These are phyloP conservation scores for Sclerotinia spermophila DNA, from an alignment of 2,329 filamentous ascomycete species.

Conservation along the genomic window DNA sequence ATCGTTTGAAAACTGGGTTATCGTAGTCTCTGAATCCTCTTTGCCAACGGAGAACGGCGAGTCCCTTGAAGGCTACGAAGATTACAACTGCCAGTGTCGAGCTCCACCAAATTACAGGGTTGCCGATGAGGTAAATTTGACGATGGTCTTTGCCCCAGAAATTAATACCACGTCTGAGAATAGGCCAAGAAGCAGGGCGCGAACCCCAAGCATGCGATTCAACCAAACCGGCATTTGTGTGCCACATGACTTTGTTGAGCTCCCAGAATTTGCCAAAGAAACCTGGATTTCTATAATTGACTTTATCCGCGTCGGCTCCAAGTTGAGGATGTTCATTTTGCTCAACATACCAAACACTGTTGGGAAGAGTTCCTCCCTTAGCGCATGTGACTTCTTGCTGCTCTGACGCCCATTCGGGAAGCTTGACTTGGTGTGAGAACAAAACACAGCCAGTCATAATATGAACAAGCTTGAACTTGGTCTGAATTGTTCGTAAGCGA, in stretches of 20 bases:
- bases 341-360: conserved; percentile 97
- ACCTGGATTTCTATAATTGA: conserved; percentile 91
- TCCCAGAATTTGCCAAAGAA: conserved; percentile 99
- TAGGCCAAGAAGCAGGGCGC: conserved; percentile 86
- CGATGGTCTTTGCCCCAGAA: conserved; percentile 96
- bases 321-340: conserved; percentile 81
- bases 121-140: conserved; percentile 94
- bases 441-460: conserved; percentile 94
- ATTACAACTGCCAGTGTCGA: conserved; percentile 73
- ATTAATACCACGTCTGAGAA: conserved; percentile 92
- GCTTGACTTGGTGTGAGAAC: conserved; percentile 98
- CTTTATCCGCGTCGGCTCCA: conserved; percentile 74
- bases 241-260: conserved; percentile 98
- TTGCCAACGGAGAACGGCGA: conserved; percentile 91
- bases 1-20: conserved; percentile 82
- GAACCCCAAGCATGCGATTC: conserved; percentile 99
- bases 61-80: conserved; percentile 80
- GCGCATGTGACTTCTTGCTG: conserved; percentile 99
- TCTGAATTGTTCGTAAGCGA: conserved; percentile 86
- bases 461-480: conserved; percentile 93
- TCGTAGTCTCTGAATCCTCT: conserved; percentile 85
- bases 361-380: conserved; percentile 83
- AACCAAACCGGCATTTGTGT: conserved; percentile 90
- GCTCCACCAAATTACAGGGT: conserved; percentile 92
- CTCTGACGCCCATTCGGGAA: conserved; percentile 95